Evolutionary conservation across 192 early-diverging fungal genomes (phyloP).

Genomic region (Umbelopsis isabellina): DNA sequence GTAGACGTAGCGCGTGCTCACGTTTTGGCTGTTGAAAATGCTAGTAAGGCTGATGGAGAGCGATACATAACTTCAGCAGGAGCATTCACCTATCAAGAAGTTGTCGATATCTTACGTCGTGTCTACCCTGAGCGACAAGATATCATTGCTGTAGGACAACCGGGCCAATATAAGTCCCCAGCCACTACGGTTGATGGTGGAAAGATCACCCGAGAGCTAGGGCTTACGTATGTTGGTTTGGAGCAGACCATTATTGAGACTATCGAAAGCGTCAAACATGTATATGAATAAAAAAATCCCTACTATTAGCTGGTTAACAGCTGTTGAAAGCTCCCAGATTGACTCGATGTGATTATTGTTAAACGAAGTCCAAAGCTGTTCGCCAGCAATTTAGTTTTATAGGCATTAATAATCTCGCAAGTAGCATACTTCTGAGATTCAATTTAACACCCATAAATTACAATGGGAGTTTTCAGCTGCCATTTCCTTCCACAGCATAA

Average conservation of each 20-base stretch:
- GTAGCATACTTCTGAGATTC: no score
- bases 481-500: no score
- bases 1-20: constrained; percentile 19
- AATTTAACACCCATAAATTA: no score
- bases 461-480: no score
- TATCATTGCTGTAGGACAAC: not conserved
- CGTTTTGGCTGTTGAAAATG: constrained; percentile 16
- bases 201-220: constrained; percentile 6
- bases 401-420: no score
- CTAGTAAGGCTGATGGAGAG: constrained; percentile 16
- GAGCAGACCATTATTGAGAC: not conserved
- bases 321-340: no score
- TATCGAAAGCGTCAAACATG: constrained; percentile 2
- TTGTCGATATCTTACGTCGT: not conserved
- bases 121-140: constrained; percentile 2
- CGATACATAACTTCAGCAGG: constrained; percentile 21
- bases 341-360: no score
- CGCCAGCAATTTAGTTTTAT: no score
- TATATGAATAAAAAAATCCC: not conserved
- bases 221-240: not conserved
- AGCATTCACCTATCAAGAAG: not conserved
- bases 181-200: not conserved
- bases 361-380: no score
- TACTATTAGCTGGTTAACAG: no score
- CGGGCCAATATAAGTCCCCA: not conserved